These are phyloP conservation scores for Diplosphaera chodatii DNA, from an alignment of 139 green algal genomes.

Conservation along the genomic window DNA sequence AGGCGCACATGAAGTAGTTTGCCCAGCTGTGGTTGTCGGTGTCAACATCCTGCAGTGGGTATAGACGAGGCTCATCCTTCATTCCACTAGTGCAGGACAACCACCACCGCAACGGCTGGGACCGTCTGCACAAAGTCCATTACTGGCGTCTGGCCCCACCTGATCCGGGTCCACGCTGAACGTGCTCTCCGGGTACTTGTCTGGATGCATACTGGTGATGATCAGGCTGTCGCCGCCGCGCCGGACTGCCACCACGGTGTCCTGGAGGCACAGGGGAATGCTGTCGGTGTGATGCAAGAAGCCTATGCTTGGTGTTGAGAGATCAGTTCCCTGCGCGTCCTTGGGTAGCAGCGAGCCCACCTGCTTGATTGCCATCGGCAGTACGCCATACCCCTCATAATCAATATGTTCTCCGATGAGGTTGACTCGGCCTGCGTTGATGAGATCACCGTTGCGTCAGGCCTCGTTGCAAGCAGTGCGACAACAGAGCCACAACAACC, in stretches of 20 bases:
- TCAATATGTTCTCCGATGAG: slow-evolving; percentile 98
- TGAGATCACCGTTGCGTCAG: too few relatives aligned
- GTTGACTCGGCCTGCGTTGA: slow-evolving; percentile 84
- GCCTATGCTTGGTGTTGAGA: too few relatives aligned
- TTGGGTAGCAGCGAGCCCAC: too few relatives aligned
- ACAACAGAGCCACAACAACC: too few relatives aligned
- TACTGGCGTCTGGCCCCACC: slow-evolving; percentile 13
- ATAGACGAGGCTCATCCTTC: too few relatives aligned
- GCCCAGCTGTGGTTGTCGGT: slow-evolving; percentile 75
- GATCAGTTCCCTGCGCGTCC: too few relatives aligned
- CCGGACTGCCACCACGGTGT: slow-evolving; percentile 68
- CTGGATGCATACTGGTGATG: slow-evolving; percentile 67
- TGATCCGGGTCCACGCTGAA: slow-evolving; percentile 78
- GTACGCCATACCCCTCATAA: slow-evolving; percentile 94
- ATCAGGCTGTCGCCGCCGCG: slow-evolving; percentile 46
- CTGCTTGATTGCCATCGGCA: slow-evolving; percentile 94
- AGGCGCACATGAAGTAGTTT: slow-evolving; percentile 93
- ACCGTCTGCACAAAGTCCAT: too few relatives aligned
- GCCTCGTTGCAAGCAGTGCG: too few relatives aligned
- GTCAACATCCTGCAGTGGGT: slow-evolving; percentile 67
- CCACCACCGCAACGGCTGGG: neutral
- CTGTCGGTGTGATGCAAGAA: too few relatives aligned
- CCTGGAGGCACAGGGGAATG: slow-evolving; percentile 43
- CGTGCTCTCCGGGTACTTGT: slow-evolving; percentile 58
- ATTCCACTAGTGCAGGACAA: too few relatives aligned